Base-by-base conservation (phyloP, 1,284 basidiomycete species). In the Papiliotrema flavescens region DNA sequence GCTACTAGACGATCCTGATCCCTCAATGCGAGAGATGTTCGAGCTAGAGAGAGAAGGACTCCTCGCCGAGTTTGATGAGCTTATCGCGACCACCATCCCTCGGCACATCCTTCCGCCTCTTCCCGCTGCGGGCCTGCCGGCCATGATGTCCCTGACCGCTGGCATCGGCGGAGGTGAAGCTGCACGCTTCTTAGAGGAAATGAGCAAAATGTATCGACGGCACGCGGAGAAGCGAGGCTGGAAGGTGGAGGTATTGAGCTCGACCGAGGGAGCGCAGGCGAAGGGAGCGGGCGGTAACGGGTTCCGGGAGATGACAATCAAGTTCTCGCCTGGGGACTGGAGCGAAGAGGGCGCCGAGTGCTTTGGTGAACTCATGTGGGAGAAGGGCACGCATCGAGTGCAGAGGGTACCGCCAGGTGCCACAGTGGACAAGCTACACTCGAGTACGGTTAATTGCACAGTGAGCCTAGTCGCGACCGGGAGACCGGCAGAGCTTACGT, bases 331-430 rank as follows among this genome's bases (percentile, higher is more conserved):
- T 14, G 43, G 51, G 1, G 40, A 56, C 24, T 62, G 40, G 8
- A 50, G 24, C 13, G 55, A 54, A 22, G 61, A 63, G 13, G 78
- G 94, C 13, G 86, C 89, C 0, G 85, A 86, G 0, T 87, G 85
- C 2, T 98, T 89, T 69, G 90, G 92, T 53, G 76, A 80, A 0
- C 71, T 98, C 55, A 80, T 85, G 42, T 94, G 87, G 84, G 95
- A 98, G 75, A 92, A 88, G 53, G 96, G 95, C 3, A 92, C 98
- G 0, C 95, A 98, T 77, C 82, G 95, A 5, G 92, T 99, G 0
- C 95, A 98, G 78, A 79, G 96, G 24, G 88, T 98, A 0, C 96
- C 95, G 0, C 84, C 84, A 0, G 98, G 93, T 1, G 93, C 97
- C 63, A 80, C 86, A 1, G 84, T 84, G 51, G 93, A 93, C 3